Conservation (phyloP, 495 filamentous ascomycete species). For the Amorphotheca resinae region DNA sequence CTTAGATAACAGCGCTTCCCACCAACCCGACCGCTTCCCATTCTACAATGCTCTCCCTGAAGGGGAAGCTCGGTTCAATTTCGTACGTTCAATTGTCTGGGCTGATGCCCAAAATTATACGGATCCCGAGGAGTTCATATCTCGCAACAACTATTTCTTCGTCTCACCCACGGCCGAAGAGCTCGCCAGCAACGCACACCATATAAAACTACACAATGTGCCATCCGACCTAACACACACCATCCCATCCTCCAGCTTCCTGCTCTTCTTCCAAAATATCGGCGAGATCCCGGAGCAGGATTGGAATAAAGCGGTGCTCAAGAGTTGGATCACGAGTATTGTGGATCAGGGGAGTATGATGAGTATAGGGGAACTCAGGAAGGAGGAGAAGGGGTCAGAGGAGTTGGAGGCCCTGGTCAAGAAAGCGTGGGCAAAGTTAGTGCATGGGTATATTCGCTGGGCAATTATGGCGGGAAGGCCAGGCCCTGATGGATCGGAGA, state of each 20-base stretch:
- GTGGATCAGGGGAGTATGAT: background rate
- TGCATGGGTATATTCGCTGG: conserved; percentile 53
- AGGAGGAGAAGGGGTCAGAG: conserved; percentile 23
- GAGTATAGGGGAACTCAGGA: background rate
- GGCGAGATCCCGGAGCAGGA: conserved; percentile 19
- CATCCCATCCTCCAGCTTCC: background rate
- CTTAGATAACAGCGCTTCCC: background rate
- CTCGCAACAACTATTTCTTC: conserved; percentile 54
- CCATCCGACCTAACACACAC: conserved; percentile 25
- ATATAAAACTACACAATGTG: conserved; percentile 4
- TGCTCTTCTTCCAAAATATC: conserved; percentile 1
- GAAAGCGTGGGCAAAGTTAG: conserved; percentile 25
- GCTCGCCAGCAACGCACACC: conserved; percentile 10
- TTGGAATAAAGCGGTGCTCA: conserved; percentile 15
- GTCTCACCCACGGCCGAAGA: conserved; percentile 27
- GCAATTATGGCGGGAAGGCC: conserved; percentile 43
- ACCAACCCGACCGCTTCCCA: background rate
- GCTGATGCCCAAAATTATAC: conserved; percentile 52
- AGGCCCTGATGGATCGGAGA: conserved; percentile 46
- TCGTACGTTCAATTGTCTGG: conserved; percentile 40
- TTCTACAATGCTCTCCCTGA: conserved; percentile 8
- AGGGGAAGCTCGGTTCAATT: conserved; percentile 12
- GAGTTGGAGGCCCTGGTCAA: conserved; percentile 24
- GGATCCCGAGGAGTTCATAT: conserved; percentile 41
- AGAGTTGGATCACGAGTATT: conserved; percentile 1